Conservation (phyloP, 78 protist genomes). For the Guillardia theta region DNA sequence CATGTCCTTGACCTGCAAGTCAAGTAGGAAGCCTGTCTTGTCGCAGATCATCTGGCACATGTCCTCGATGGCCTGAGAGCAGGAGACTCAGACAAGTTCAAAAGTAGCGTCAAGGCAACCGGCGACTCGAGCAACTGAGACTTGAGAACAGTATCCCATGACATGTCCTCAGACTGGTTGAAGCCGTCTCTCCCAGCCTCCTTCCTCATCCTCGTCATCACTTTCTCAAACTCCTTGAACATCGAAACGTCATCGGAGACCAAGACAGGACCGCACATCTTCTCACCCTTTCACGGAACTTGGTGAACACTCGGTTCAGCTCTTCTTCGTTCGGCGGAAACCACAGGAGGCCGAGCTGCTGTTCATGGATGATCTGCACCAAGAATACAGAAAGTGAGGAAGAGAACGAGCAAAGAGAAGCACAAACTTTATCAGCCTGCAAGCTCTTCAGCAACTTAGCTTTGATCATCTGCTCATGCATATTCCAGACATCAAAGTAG, state of each 20-base stretch:
- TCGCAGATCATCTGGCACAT: not conserved
- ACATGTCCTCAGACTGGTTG: too few relatives aligned
- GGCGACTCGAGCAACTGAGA: not conserved
- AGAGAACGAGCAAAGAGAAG: not conserved
- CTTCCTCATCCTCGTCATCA: not conserved
- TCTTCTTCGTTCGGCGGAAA: not conserved
- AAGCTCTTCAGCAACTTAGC: not conserved
- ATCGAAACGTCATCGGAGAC: not conserved
- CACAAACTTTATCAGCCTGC: not conserved
- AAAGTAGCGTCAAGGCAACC: not conserved
- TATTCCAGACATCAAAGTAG: not conserved
- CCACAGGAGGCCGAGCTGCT: not conserved
- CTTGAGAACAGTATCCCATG: not conserved
- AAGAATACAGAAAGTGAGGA: not conserved
- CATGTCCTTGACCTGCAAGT: not conserved
- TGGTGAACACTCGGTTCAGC: not conserved
- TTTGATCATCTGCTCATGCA: not conserved
- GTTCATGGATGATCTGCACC: not conserved
- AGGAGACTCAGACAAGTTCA: not conserved
- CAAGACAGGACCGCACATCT: not conserved
- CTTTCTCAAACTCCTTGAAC: not conserved
- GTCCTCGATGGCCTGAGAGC: not conserved
- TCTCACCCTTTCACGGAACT: not conserved
- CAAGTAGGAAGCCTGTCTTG: not conserved
- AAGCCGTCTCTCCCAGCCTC: not conserved